Conservation (phyloP, 257 asterid genomes). For the Solanum paucissectum region DNA sequence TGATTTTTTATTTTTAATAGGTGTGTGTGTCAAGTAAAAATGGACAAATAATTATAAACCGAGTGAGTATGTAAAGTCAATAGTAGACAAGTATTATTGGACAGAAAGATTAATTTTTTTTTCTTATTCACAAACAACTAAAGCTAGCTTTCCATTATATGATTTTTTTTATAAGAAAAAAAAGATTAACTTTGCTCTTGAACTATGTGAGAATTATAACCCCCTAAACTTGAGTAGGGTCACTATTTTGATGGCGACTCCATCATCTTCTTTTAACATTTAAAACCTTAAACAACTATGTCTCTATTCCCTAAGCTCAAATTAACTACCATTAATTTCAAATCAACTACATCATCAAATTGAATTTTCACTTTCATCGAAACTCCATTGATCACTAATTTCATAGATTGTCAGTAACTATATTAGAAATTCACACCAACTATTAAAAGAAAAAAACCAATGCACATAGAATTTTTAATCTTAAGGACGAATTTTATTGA, state of each 20-base stretch:
- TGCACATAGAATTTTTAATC: not conserved
- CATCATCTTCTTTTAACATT: not conserved
- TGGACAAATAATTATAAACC: too few relatives aligned
- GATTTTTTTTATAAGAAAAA: not conserved
- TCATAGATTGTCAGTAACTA: not conserved
- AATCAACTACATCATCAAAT: not conserved
- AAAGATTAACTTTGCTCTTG: not conserved
- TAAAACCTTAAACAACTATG: not conserved
- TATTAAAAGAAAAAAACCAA: not conserved
- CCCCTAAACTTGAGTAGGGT: not conserved
- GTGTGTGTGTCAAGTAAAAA: too few relatives aligned
- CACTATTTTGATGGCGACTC: not conserved
- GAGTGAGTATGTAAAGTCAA: too few relatives aligned
- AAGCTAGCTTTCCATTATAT: not conserved
- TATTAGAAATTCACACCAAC: too few relatives aligned
- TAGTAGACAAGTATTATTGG: too few relatives aligned
- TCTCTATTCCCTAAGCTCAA: not conserved
- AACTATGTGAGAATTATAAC: not conserved
- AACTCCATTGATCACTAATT: not conserved
- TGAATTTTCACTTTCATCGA: not conserved
- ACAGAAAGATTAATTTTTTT: not conserved
- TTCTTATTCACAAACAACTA: not conserved
- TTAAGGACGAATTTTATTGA: too few relatives aligned
- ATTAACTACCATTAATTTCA: not conserved
- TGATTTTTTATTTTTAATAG: too few relatives aligned